A percentile compares a stretch with the other conserved stretches of the same genome.
phyloP scores from a whole-genome alignment of 1,284 basidiomycete genomes.

The Abortiporus biennis region DNA sequence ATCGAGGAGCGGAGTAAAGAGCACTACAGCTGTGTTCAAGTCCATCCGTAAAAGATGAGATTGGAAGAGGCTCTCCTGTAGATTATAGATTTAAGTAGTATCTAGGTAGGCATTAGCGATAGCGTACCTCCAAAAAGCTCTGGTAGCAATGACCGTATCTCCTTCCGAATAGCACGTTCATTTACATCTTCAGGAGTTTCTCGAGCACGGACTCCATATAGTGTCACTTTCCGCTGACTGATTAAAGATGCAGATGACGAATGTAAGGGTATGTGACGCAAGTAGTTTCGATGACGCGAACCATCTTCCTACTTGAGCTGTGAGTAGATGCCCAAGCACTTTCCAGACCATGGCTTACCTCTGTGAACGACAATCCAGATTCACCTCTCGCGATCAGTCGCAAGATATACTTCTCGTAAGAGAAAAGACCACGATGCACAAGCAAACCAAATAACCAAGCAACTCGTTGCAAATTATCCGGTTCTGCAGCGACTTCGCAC shows the following conservation, averaged over 20 bases:
- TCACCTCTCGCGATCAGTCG: constrained; percentile 81
- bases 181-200: constrained; percentile 62
- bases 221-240: constrained; percentile 58
- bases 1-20: constrained; percentile 51
- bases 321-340: neutral
- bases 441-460: constrained; percentile 78
- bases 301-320: constrained; percentile 19
- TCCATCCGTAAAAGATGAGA: constrained; percentile 30
- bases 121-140: constrained; percentile 58
- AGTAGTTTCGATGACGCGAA: constrained; percentile 63
- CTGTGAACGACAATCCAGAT: constrained; percentile 45
- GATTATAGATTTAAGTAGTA: neutral
- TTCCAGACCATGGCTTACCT: too few species aligned
- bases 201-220: constrained; percentile 61
- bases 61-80: constrained; percentile 24
- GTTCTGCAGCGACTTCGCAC: constrained; percentile 54
- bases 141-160: constrained; percentile 59
- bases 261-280: constrained; percentile 65
- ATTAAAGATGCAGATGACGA: constrained; percentile 48
- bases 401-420: constrained; percentile 81
- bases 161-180: constrained; percentile 62
- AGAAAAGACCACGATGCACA: constrained; percentile 71
- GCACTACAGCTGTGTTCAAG: constrained; percentile 38
- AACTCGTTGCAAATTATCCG: constrained; percentile 53
- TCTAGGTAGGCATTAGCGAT: neutral